Evolutionary conservation across 108 stramenopile genomes (phyloP), one percentile per base, ranked within the genome.

Genomic region (Nannochloropsis gaditana): DNA sequence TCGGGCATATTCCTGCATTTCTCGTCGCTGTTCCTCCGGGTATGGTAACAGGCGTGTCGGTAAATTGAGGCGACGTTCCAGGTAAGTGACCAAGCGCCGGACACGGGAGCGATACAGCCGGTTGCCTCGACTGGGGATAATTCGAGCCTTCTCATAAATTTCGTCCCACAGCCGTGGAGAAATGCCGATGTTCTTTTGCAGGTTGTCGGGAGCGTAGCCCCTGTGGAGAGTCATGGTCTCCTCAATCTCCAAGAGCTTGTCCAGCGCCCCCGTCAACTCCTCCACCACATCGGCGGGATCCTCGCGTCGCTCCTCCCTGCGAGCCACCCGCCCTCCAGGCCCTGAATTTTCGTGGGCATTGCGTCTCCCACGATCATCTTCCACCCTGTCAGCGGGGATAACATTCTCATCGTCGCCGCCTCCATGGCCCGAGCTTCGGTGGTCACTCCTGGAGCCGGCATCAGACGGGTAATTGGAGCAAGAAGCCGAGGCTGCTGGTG

Each of bases 81-180:
- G 19, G n/a, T 73, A 73, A 15, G 19, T n/a, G 59, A 73, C n/a
- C 59, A 73, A 73, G 19, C 59, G 15, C 59, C 59, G 59, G 19
- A 73, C 59, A 73, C 59, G 59, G n/a, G 59, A 73, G 59, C 59
- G 59, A 73, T 73, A 73, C 15, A 73, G 59, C 19, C 59, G 59
- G 6, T 73, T 73, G 59, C 19, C 15, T 73, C 59, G 59, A 73
- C n/a, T 73, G 6, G 59, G 59, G 19, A 73, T n/a, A 73, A 73
- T 73, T n/a, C n/a, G 15, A 2, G 59, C 59, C n/a, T n/a, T n/a
- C 19, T 73, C 59, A n/a, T 73, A 73, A n/a, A 73, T 73, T 6
- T 73, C 59, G 19, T 73, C 59, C 59, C 59, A 73, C 59, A 73
- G 59, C 59, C 19, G 59, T n/a, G 59, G 59, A n/a, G 59, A 73